These are phyloP conservation scores for Phlebiopsis gigantea DNA, from an alignment of 768 basidiomycete genomes.

Conservation along the genomic window DNA sequence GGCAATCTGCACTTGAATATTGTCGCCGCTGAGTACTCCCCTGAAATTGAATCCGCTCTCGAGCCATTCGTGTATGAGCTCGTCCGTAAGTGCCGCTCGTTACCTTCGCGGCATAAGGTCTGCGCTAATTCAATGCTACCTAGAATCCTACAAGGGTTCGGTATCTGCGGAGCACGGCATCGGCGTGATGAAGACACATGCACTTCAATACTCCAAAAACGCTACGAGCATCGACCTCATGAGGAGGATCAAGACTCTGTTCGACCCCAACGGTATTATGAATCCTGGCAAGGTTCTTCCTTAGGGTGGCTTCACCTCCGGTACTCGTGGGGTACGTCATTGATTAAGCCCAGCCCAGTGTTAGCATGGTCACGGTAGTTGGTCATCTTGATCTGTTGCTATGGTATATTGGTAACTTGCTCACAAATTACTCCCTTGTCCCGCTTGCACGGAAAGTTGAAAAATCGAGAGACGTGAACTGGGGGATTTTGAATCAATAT, in stretches of 20 bases:
- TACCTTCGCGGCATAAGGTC: background rate
- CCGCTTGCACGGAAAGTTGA: no score
- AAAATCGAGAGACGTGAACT: no score
- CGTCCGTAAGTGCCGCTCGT: conserved; percentile 50
- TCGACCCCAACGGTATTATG: conserved; percentile 91
- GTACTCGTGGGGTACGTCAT: no score
- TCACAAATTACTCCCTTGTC: no score
- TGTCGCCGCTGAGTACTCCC: conserved; percentile 74
- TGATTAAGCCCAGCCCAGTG: no score
- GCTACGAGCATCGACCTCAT: conserved; percentile 79
- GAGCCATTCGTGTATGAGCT: conserved; percentile 96
- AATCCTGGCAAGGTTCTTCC: conserved; percentile 82
- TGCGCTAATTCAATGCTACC: background rate
- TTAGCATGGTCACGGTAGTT: no score
- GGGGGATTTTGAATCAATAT: no score
- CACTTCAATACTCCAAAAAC: conserved; percentile 83
- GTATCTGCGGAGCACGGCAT: conserved; percentile 97
- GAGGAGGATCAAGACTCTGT: conserved; percentile 82
- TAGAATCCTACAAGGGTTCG: conserved; percentile 79
- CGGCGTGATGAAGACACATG: conserved; percentile 91
- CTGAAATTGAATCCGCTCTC: conserved; percentile 79
- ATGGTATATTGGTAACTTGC: no score
- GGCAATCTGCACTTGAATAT: conserved; percentile 95
- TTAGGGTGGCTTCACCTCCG: conserved; percentile 4
- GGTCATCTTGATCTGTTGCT: no score